A percentile compares a stretch with the other conserved stretches of the same genome.
phyloP scores from a whole-genome alignment of 2,329 filamentous ascomycete species.

The Lomentospora prolificans region DNA sequence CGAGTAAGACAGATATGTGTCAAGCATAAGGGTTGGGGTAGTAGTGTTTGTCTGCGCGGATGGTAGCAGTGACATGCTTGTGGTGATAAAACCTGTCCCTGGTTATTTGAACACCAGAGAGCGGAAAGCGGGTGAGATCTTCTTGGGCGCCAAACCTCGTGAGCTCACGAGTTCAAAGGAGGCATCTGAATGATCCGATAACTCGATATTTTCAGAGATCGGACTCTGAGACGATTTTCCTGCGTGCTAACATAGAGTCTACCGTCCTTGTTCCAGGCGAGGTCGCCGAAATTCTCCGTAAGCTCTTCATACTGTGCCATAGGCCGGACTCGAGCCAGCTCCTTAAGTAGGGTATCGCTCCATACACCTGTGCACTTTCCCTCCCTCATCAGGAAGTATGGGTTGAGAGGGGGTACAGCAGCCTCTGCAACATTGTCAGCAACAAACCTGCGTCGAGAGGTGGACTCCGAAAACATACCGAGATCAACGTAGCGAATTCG shows the following conservation, averaged over 20 bases:
- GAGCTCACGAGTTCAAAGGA: slow-evolving; percentile 7
- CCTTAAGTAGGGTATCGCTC: slow-evolving; percentile 56
- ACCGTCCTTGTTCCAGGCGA: slow-evolving; percentile 49
- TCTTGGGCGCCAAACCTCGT: not conserved
- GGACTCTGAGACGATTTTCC: slow-evolving; percentile 26
- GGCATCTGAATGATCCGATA: slow-evolving; percentile 36
- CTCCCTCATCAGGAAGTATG: slow-evolving; percentile 57
- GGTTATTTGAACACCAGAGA: too few species aligned
- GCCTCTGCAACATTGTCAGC: slow-evolving; percentile 40
- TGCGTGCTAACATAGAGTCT: slow-evolving; percentile 37
- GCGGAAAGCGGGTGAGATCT: too few species aligned
- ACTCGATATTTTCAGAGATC: slow-evolving; percentile 47
- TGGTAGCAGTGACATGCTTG: too few species aligned
- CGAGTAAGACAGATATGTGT: not conserved
- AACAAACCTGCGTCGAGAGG: not conserved
- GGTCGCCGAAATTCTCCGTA: slow-evolving; percentile 52
- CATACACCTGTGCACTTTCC: slow-evolving; percentile 59
- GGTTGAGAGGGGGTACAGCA: slow-evolving; percentile 59
- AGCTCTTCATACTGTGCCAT: slow-evolving; percentile 50
- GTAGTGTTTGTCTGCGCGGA: not conserved
- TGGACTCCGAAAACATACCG: slow-evolving; percentile 29
- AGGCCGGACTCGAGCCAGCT: slow-evolving; percentile 50
- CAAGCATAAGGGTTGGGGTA: not conserved
- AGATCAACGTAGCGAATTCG: slow-evolving; percentile 68
- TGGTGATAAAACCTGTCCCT: too few species aligned